phyloP scores from a whole-genome alignment of 169 alveolate genomes.

The Cytauxzoon felis region DNA sequence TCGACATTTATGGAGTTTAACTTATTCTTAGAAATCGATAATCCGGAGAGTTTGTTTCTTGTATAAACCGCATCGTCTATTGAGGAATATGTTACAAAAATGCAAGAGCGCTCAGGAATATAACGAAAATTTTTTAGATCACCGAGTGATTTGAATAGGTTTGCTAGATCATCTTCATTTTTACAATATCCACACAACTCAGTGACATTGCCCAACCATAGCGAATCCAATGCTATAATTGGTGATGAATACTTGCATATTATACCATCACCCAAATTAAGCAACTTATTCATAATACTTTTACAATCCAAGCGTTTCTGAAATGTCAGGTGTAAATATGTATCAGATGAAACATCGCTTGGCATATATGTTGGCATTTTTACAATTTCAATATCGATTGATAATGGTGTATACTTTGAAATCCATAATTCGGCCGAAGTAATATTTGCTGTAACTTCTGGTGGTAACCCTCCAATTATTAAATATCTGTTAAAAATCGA shows the following conservation, averaged over 20 bases:
- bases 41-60: conserved; percentile 25
- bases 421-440: conserved; percentile 28
- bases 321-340: conserved; percentile 26
- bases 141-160: conserved; percentile 33
- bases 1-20: conserved; percentile 17
- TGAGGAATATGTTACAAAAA: conserved; percentile 36
- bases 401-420: conserved; percentile 2
- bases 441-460: conserved; percentile 9
- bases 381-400: neutral
- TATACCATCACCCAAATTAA: neutral
- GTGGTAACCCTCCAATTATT: conserved; percentile 33
- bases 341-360: neutral
- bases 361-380: neutral
- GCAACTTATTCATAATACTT: neutral
- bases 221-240: conserved; percentile 11
- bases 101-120: conserved; percentile 27
- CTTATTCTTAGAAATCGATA: conserved; percentile 8
- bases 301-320: conserved; percentile 36
- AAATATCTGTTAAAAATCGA: conserved; percentile 41
- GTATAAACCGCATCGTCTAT: conserved; percentile 19
- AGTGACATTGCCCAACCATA: conserved; percentile 58
- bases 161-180: conserved; percentile 32
- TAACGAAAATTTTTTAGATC: conserved; percentile 14
- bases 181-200: conserved; percentile 48
- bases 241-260: conserved; percentile 36